Evolutionary conservation across 2,329 filamentous ascomycete genomes (phyloP).

Genomic region (Fusarium praegraminearum): DNA sequence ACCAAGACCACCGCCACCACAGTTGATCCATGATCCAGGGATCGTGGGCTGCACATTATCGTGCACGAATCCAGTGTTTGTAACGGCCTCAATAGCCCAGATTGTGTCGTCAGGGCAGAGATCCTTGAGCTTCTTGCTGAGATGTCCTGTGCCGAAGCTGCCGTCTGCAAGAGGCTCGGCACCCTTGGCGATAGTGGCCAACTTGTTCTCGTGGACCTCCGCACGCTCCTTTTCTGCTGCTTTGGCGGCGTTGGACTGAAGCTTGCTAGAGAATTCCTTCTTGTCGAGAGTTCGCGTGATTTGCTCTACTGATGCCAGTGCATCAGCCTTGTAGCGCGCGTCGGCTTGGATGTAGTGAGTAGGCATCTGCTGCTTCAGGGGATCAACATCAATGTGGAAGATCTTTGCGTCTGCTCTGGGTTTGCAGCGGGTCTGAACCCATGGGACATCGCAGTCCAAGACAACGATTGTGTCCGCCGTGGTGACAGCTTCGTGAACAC

Average conservation of each 20-base stretch:
- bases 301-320: constrained; percentile 74
- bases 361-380: constrained; percentile 78
- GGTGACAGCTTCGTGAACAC: constrained; percentile 77
- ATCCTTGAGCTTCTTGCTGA: constrained; percentile 50
- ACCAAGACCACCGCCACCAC: constrained; percentile 82
- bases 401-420: constrained; percentile 65
- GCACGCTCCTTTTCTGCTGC: constrained; percentile 60
- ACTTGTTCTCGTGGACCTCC: constrained; percentile 67
- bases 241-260: constrained; percentile 45
- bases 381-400: constrained; percentile 75
- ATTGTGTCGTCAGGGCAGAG: constrained; percentile 67
- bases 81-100: constrained; percentile 83
- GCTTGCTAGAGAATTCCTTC: constrained; percentile 56
- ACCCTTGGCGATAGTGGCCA: constrained; percentile 69
- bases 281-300: constrained; percentile 71
- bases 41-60: constrained; percentile 77
- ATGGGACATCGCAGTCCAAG: constrained; percentile 90
- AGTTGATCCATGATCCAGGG: constrained; percentile 83
- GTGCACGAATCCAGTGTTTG: constrained; percentile 73
- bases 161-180: constrained; percentile 71
- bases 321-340: constrained; percentile 75
- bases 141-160: constrained; percentile 56
- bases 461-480: constrained; percentile 87
- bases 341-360: constrained; percentile 77
- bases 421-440: constrained; percentile 83